Conservation (phyloP, 1,139 yeast genomes). For the Saccharomyces hybrid region DNA sequence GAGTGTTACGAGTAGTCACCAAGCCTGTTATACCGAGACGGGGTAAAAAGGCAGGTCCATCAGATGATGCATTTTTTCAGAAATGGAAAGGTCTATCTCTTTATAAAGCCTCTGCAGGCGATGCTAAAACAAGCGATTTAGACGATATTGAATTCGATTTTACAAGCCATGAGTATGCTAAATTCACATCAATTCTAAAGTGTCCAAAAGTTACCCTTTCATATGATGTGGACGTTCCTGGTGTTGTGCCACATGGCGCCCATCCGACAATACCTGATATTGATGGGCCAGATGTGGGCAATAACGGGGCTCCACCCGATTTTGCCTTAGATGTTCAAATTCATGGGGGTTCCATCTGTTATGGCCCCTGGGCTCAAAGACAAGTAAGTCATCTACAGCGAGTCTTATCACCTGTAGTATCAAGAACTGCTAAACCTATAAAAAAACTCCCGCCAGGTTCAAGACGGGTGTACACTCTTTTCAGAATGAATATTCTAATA, state of each 20-base stretch:
- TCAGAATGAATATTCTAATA: conserved; percentile 45
- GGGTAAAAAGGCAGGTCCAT: conserved; percentile 25
- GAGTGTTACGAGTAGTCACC: conserved; percentile 11
- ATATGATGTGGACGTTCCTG: conserved; percentile 68
- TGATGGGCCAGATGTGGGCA: conserved; percentile 47
- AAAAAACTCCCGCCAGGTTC: conserved; percentile 41
- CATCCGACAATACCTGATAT: conserved; percentile 25
- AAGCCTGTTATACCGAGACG: conserved; percentile 18
- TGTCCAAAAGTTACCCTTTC: conserved; percentile 47
- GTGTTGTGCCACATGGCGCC: conserved; percentile 42
- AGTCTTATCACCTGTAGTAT: conserved; percentile 59
- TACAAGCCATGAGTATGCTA: conserved; percentile 65
- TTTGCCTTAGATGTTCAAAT: conserved; percentile 57
- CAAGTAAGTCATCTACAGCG: conserved; percentile 63
- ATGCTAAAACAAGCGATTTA: conserved; percentile 18
- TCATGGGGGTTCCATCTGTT: conserved; percentile 60
- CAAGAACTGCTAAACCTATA: conserved; percentile 50
- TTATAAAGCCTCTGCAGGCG: conserved; percentile 29
- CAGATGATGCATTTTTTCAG: conserved; percentile 38
- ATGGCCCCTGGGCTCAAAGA: conserved; percentile 95
- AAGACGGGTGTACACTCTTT: conserved; percentile 47
- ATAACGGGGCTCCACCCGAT: conserved; percentile 52
- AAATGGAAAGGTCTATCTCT: conserved; percentile 41
- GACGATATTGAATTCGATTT: conserved; percentile 27
- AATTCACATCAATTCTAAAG: conserved; percentile 65